Evolutionary conservation across 2,329 filamentous ascomycete species (phyloP).

Genomic region (Fusarium subtropicale): DNA sequence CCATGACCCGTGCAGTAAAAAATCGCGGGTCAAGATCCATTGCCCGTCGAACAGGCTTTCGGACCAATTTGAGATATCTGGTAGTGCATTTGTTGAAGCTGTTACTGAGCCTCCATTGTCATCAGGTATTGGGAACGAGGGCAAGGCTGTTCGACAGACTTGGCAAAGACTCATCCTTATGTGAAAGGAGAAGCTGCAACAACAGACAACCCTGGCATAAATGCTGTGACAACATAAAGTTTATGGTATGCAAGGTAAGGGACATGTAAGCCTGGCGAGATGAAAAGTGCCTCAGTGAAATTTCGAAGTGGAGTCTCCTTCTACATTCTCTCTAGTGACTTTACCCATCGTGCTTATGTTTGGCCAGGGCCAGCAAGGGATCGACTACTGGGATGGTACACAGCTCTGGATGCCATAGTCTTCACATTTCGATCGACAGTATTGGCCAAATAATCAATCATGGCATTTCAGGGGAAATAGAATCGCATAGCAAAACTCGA

Average conservation of each 20-base stretch:
- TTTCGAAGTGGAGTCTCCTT: neutral
- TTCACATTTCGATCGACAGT: accelerated
- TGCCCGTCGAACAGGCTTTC: neutral
- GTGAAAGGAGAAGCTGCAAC: accelerated
- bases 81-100: neutral
- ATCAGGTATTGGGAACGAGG: neutral
- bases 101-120: neutral
- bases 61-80: neutral
- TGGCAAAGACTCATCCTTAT: neutral
- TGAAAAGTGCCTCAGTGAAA: neutral
- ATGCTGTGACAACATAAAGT: accelerated
- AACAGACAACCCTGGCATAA: accelerated
- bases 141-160: neutral
- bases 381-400: neutral
- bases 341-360: neutral
- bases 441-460: accelerated
- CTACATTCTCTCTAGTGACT: neutral
- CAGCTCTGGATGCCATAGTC: no score
- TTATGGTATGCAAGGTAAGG: neutral
- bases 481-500: neutral
- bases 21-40: accelerated
- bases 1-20: neutral
- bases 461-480: accelerated
- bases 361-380: neutral
- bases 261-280: neutral